Base-by-base conservation (phyloP, 1,284 basidiomycete genomes). In the Cutaneotrichosporon cyanovorans region DNA sequence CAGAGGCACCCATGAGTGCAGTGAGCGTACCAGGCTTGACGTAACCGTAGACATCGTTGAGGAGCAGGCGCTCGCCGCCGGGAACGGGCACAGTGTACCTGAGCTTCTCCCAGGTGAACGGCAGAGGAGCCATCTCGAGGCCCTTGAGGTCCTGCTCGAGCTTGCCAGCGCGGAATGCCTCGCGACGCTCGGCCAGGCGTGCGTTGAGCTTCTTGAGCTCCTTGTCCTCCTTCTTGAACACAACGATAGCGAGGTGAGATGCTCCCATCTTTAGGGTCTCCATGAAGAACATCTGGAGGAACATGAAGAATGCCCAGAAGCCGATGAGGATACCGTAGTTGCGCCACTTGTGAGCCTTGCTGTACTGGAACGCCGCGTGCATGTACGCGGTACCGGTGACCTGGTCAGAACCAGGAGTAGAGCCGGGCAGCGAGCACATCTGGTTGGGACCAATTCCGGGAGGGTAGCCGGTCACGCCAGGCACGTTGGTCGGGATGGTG, bases 141-240 rank as follows among this genome's bases (percentile, higher is more conserved):
- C 53, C 58, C 4, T 60, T 62, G 5, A 71, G 57, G 50, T 73
- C 69, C 32, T 69, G 67, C 21, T 75, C 68, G 45, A 70, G 56
- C 22, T 64, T 61, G 44, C 73, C 62, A 46, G 65, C 50, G 52
- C 66, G 50, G 63, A 73, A 61, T 53, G 61, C 67, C 42, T 63
- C 73, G 63, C 78, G 83, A 48, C 76, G 78, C 53, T 80, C 78
- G 19, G 70, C 75, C 9, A 85, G 78, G 42, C 66, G 65, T 5
- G 73, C 77, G 57, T 89, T 89, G 45, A 78, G 76, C 48, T 74
- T 75, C 70, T 82, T 84, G 38, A 78, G 76, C 48, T 87, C 84
- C 3, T 74, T 72, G 57, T 78, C 75, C 60, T 87, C 85, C 58
- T 80, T 82, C n/a, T 81, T 80, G 61, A 79, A 87, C 22, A 87